Base-by-base conservation (phyloP, 345 rosid genomes). In the Eucalyptus leucophloia region DNA sequence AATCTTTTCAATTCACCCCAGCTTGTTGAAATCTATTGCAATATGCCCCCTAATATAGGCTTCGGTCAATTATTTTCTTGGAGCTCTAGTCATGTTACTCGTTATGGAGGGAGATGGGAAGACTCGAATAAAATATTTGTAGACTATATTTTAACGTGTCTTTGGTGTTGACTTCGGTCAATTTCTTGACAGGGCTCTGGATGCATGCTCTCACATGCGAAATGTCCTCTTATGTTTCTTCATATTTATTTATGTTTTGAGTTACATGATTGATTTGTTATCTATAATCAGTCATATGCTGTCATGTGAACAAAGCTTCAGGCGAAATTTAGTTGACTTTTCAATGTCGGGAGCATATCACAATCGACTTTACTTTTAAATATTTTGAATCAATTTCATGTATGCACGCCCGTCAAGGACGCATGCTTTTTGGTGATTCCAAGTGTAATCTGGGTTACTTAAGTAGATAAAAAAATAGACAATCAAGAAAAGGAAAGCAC, bases 271-370 rank as follows among this genome's bases (percentile, higher is more conserved):
- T 34, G 26, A 72, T 37, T 72, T 37, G 45, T 12, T 19, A 19
- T 37, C 45, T 24, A 72, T 37, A 11, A 9, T 19, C 4, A 19
- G 0, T 72, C 42, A 69, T 9, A 13, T 37, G 26, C 3, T 19
- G 28, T 72, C 28, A 18, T 6, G 14, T 19, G 83, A 72, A 19
- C 45, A 37, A 72, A 34, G 82, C 3, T 5, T 23, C 3, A 1
- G 4, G 2, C 4, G 2, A 37, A 72, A 37, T 37, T 72, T 34
- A 4, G 8, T 21, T 37, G 26, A 3, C 26, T 72, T 53, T 53
- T 72, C 15, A 37, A 37, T 37, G 45, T 19, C 0, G 0, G 0
- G 23, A 5, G 82, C 45, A 72, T 18, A 21, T 72, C 37, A 19
- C 8, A 34, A 18, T 37, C 2, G 8, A 72, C 8, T 37, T 34